Conservation (phyloP, 2,329 filamentous ascomycete species). For the Alternaria brassicicola region DNA sequence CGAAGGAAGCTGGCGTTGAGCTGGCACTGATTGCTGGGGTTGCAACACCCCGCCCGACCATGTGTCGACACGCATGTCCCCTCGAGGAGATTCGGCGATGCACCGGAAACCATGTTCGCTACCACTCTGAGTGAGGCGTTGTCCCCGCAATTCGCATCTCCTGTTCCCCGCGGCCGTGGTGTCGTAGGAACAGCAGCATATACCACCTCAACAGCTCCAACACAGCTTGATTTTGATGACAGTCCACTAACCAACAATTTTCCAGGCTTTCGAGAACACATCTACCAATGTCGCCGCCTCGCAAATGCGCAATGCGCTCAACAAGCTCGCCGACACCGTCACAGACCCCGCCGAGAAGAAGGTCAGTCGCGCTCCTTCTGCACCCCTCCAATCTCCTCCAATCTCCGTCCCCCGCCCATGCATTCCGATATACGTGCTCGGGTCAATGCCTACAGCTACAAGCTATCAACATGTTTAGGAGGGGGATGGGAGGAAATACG, state of each 20-base stretch:
- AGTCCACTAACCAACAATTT: slow-evolving; percentile 20
- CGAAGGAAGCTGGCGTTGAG: neutral
- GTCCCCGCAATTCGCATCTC: neutral
- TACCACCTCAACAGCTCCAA: neutral
- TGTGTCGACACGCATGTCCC: neutral
- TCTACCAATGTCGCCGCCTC: slow-evolving; percentile 97
- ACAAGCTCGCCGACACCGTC: slow-evolving; percentile 88
- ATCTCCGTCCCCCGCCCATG: neutral
- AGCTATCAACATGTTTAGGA: slow-evolving; percentile 3
- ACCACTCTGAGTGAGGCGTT: neutral
- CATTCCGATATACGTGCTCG: neutral
- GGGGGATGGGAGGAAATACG: slow-evolving; percentile 10
- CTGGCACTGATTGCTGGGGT: neutral
- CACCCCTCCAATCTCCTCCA: neutral
- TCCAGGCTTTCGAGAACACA: slow-evolving; percentile 97
- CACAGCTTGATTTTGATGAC: neutral
- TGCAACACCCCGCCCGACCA: neutral
- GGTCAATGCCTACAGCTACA: neutral
- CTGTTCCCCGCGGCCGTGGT: neutral
- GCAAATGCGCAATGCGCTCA: slow-evolving; percentile 98
- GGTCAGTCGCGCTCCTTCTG: slow-evolving; percentile 60
- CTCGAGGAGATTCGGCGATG: neutral
- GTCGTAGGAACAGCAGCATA: neutral
- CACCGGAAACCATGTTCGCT: neutral
- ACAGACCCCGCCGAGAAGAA: slow-evolving; percentile 78